A percentile compares a stretch with the other conserved stretches of the same genome.
phyloP scores from a whole-genome alignment of 306 rosid species.

The Glycine tomentella region DNA sequence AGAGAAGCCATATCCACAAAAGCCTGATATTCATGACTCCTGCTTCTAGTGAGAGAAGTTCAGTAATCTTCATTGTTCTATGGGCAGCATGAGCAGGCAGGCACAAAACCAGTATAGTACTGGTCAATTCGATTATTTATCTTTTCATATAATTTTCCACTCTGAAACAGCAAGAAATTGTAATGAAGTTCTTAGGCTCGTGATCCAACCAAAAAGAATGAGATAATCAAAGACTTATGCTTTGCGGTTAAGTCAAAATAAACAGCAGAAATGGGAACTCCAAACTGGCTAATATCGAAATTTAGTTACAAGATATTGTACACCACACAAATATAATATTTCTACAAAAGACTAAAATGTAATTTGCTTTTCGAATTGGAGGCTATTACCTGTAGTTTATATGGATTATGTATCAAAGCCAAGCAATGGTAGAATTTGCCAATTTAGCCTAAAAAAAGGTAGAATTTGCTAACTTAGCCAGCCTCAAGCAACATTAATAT shows the following conservation, averaged over 20 bases:
- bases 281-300: background rate
- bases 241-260: slow-evolving; percentile 12
- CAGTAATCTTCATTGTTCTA: slow-evolving; percentile 35
- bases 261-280: slow-evolving; percentile 8
- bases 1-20: slow-evolving; percentile 51
- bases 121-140: slow-evolving; percentile 42
- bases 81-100: slow-evolving; percentile 53
- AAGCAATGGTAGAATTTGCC: slow-evolving; percentile 19
- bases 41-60: slow-evolving; percentile 53
- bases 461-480: slow-evolving; percentile 24
- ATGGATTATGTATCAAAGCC: slow-evolving; percentile 29
- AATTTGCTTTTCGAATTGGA: slow-evolving; percentile 7
- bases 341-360: background rate
- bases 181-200: background rate
- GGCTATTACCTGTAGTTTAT: background rate
- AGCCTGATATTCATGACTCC: slow-evolving; percentile 47
- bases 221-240: slow-evolving; percentile 7
- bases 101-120: slow-evolving; percentile 46
- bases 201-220: slow-evolving; percentile 16
- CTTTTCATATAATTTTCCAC: slow-evolving; percentile 74
- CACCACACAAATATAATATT: background rate
- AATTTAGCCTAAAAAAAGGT: background rate
- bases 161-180: slow-evolving; percentile 59
- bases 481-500: slow-evolving; percentile 17
- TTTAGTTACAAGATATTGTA: slow-evolving; percentile 17